These are phyloP conservation scores for Trichoderma gracile DNA, from an alignment of 2,329 filamentous ascomycete genomes.

Conservation along the genomic window DNA sequence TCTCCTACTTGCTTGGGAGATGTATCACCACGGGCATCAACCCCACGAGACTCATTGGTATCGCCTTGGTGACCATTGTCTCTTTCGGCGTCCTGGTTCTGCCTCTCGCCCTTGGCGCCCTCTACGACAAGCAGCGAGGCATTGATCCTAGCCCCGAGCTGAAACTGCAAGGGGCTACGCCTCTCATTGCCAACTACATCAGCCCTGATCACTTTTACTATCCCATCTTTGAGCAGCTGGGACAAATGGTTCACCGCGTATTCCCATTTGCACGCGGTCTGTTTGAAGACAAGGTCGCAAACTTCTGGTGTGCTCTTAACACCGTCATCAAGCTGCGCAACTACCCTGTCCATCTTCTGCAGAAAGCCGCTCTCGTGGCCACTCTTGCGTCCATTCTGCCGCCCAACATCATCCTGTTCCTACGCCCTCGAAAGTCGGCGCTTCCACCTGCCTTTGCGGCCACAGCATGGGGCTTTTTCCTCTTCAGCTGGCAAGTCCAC, in stretches of 20 bases:
- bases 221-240: constrained; percentile 72
- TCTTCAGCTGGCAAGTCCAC: constrained; percentile 97
- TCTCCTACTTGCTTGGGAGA: constrained; percentile 84
- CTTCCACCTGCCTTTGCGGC: constrained; percentile 79
- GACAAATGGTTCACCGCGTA: constrained; percentile 85
- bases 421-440: constrained; percentile 73
- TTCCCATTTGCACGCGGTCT: constrained; percentile 95
- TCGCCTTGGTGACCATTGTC: constrained; percentile 69
- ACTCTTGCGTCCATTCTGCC: constrained; percentile 77
- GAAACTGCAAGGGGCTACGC: constrained; percentile 52
- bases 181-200: constrained; percentile 57
- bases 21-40: constrained; percentile 77
- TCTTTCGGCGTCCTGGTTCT: constrained; percentile 75
- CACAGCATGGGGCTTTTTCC: constrained; percentile 93
- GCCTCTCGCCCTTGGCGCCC: constrained; percentile 71
- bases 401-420: constrained; percentile 76
- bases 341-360: constrained; percentile 70
- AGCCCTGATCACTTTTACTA: constrained; percentile 70
- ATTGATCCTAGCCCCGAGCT: constrained; percentile 58
- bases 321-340: constrained; percentile 82
- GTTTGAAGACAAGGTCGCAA: constrained; percentile 98
- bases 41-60: constrained; percentile 67
- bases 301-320: constrained; percentile 94
- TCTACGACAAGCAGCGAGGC: constrained; percentile 68
- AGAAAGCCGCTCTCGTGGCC: constrained; percentile 70